Percentiles rank a stretch among this genome's conserved stretches.
phyloP scores from a whole-genome alignment of 116 monocot genomes.

The Iris pallida region DNA sequence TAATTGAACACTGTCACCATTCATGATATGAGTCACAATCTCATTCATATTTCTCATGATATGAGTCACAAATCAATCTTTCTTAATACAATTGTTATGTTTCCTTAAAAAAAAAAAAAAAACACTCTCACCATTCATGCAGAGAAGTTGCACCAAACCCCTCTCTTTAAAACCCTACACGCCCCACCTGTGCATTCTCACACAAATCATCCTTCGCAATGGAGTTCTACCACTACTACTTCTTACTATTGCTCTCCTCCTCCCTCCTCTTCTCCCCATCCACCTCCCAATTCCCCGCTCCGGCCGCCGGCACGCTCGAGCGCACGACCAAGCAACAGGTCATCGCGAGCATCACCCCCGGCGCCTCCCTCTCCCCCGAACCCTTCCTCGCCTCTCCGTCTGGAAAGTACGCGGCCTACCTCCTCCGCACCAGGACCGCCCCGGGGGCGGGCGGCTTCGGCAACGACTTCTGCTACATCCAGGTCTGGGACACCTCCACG shows the following conservation, averaged over 20 bases:
- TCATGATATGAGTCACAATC: too few species aligned
- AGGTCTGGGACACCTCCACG: constrained; percentile 30
- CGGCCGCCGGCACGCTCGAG: constrained; percentile 17
- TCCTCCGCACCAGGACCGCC: constrained; percentile 27
- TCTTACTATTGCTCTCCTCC: constrained; percentile 6
- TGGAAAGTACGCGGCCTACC: constrained; percentile 30
- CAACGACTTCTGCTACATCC: constrained; percentile 63
- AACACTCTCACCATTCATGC: too few species aligned
- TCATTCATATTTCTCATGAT: too few species aligned
- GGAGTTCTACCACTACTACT: background rate
- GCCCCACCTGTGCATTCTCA: too few species aligned
- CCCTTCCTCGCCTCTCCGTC: constrained; percentile 34
- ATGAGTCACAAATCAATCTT: too few species aligned
- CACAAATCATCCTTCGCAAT: too few species aligned
- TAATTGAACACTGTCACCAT: too few species aligned
- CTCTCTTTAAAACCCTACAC: too few species aligned
- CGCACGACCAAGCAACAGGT: constrained; percentile 29
- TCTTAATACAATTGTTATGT: too few species aligned
- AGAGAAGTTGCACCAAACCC: too few species aligned
- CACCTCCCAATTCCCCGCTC: background rate
- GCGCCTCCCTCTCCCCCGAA: background rate
- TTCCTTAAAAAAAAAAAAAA: too few species aligned
- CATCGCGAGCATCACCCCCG: constrained; percentile 26
- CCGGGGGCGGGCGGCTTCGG: constrained; percentile 44
- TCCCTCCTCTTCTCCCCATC: background rate